Evolutionary conservation across 2,329 filamentous ascomycete genomes (phyloP).

Genomic region (Calonectria montana): DNA sequence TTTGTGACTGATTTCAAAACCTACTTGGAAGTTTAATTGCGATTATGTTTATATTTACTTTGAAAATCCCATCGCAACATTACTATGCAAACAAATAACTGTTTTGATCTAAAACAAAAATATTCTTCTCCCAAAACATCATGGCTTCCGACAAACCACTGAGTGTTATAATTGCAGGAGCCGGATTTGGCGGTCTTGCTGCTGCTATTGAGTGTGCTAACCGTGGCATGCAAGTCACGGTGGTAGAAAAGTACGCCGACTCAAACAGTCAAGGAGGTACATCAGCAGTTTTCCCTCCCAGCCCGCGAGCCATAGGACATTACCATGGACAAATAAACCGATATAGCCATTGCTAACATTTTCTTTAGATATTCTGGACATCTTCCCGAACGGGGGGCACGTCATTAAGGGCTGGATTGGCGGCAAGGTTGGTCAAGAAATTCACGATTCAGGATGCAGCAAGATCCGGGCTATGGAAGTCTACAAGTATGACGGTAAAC

Average conservation of each 20-base stretch:
- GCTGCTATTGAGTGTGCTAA: constrained; percentile 18
- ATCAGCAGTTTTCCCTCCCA: too few relatives aligned
- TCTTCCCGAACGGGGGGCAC: constrained; percentile 21
- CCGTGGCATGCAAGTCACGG: constrained; percentile 21
- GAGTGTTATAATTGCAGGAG: constrained; percentile 4
- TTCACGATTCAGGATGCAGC: constrained; percentile 17
- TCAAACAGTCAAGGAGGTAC: constrained; percentile 21
- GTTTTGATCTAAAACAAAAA: too few relatives aligned
- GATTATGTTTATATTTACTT: too few relatives aligned
- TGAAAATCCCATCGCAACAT: too few relatives aligned
- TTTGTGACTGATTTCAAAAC: too few relatives aligned
- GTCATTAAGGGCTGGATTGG: constrained; percentile 10
- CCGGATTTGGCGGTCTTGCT: constrained; percentile 6
- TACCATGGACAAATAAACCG: too few relatives aligned
- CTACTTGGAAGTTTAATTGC: too few relatives aligned
- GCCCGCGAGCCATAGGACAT: too few relatives aligned
- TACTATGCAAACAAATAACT: too few relatives aligned
- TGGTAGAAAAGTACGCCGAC: constrained; percentile 20
- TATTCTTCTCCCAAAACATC: neutral
- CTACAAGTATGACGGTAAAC: constrained; percentile 20
- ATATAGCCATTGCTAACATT: neutral
- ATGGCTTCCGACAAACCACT: constrained; percentile 5
- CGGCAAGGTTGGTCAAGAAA: constrained; percentile 20
- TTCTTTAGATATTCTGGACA: constrained; percentile 14
- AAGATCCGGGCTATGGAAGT: constrained; percentile 17